These are phyloP conservation scores for Glycine soja DNA, from an alignment of 306 rosid species.

Conservation along the genomic window DNA sequence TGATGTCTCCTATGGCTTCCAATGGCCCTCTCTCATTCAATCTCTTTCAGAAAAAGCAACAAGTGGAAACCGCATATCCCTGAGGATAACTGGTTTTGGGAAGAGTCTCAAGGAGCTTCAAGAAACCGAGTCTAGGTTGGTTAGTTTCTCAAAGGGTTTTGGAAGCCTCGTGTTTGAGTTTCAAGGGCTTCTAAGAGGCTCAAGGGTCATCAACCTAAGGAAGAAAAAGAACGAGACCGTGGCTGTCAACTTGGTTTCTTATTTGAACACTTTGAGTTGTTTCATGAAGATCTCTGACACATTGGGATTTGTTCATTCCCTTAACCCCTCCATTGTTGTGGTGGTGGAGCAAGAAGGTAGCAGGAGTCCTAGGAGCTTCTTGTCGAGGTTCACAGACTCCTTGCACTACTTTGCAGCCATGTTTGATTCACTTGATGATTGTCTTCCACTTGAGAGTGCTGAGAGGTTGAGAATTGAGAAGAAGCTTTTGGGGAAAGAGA, in stretches of 20 bases:
- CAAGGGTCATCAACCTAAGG: conserved; percentile 58
- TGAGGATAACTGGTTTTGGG: conserved; percentile 70
- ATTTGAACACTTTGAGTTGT: conserved; percentile 56
- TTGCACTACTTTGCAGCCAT: conserved; percentile 78
- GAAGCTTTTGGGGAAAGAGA: conserved; percentile 75
- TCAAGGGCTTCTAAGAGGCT: conserved; percentile 67
- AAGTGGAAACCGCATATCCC: conserved; percentile 53
- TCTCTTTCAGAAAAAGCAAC: conserved; percentile 79
- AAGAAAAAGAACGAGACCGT: conserved; percentile 71
- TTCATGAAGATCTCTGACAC: conserved; percentile 61
- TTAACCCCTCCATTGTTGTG: conserved; percentile 62
- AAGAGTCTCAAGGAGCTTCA: conserved; percentile 60
- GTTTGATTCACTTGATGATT: conserved; percentile 83
- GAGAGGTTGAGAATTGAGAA: conserved; percentile 80
- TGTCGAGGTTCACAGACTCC: conserved; percentile 74
- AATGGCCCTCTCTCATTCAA: conserved; percentile 86
- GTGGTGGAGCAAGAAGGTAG: conserved; percentile 77
- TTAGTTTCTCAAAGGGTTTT: conserved; percentile 71
- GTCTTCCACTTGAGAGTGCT: conserved; percentile 66
- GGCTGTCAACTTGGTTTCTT: conserved; percentile 72
- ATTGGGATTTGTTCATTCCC: conserved; percentile 65
- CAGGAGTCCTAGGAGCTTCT: conserved; percentile 55
- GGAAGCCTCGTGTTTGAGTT: conserved; percentile 65
- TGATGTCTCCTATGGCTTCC: conserved; percentile 78
- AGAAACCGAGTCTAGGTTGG: conserved; percentile 72